Conservation (phyloP, 208 protist genomes). For the Leishmania lainsoni region DNA sequence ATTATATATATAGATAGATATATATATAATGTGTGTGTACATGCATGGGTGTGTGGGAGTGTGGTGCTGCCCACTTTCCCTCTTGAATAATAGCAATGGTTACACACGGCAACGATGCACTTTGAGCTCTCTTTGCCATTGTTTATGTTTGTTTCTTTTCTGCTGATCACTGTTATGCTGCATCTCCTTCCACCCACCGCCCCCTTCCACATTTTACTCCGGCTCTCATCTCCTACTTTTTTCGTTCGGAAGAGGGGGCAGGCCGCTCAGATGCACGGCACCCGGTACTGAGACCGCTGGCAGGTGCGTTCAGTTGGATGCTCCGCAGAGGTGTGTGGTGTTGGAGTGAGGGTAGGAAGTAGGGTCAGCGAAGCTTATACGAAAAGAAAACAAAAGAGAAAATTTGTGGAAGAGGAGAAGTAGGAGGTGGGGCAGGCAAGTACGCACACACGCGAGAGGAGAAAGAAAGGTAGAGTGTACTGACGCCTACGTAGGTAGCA, state of each 20-base stretch:
- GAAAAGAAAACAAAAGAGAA: constrained; percentile 10
- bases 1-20: neutral
- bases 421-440: too few relatives aligned
- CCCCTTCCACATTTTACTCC: neutral
- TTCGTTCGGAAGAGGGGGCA: neutral
- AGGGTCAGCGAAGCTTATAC: neutral
- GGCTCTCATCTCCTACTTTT: neutral
- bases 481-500: neutral
- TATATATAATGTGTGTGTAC: neutral
- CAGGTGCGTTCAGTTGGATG: neutral
- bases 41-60: neutral
- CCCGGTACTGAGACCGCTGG: neutral
- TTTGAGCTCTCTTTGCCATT: neutral
- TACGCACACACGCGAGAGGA: neutral
- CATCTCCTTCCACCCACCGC: neutral
- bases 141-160: neutral
- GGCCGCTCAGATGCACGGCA: neutral
- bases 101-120: neutral
- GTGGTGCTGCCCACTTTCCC: neutral
- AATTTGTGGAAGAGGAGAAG: neutral
- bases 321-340: neutral
- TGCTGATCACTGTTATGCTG: neutral
- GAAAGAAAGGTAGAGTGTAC: constrained; percentile 1
- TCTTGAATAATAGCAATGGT: neutral
- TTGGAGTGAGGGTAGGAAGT: neutral